Evolutionary conservation across 495 filamentous ascomycete species (phyloP).

Genomic region (Daldinia decipiens): DNA sequence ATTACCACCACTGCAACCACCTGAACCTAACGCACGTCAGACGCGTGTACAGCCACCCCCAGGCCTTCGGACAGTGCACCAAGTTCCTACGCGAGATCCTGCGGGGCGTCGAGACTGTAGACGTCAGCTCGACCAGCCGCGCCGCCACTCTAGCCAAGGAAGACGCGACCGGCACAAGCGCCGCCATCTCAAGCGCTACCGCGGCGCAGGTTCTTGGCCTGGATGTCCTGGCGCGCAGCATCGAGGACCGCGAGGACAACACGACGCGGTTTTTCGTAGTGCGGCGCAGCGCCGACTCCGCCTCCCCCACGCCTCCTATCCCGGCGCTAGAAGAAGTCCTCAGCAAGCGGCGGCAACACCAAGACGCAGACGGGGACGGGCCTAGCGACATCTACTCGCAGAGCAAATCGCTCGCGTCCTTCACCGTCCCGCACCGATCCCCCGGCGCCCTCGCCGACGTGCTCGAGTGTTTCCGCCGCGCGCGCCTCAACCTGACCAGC

Average conservation of each 20-base stretch:
- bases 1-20: slow-evolving; percentile 21
- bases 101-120: slow-evolving; percentile 76
- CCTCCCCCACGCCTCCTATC: not conserved
- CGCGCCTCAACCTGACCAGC: slow-evolving; percentile 83
- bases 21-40: slow-evolving; percentile 58
- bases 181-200: slow-evolving; percentile 78
- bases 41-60: slow-evolving; percentile 87
- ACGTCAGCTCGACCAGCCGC: slow-evolving; percentile 85
- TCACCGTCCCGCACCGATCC: slow-evolving; percentile 79
- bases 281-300: slow-evolving; percentile 27
- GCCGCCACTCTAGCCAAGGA: slow-evolving; percentile 79
- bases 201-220: slow-evolving; percentile 75
- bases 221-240: slow-evolving; percentile 72
- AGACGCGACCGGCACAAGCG: slow-evolving; percentile 67
- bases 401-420: slow-evolving; percentile 80
- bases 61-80: slow-evolving; percentile 94
- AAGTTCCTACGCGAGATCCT: slow-evolving; percentile 73
- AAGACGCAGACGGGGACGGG: slow-evolving; percentile 33
- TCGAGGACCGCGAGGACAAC: slow-evolving; percentile 88
- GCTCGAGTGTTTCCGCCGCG: slow-evolving; percentile 77
- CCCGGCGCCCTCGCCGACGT: slow-evolving; percentile 85
- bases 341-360: not conserved
- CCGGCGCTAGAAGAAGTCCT: not conserved
- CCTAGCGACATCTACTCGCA: slow-evolving; percentile 33
- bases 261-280: slow-evolving; percentile 89